phyloP scores from a whole-genome alignment of 805 yeast species.

The Torulaspora franciscae region DNA sequence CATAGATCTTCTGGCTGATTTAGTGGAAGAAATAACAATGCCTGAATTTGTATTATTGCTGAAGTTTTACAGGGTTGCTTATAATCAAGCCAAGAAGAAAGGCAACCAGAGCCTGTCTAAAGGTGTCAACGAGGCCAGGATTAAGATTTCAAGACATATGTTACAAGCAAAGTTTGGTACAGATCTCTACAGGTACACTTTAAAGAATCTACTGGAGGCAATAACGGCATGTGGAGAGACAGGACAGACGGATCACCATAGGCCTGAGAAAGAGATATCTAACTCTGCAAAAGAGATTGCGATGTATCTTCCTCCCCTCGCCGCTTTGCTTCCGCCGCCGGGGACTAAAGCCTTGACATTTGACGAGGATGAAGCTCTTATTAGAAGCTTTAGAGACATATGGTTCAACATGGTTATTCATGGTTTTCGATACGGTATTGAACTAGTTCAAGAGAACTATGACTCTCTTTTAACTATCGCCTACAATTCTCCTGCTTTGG shows the following conservation, averaged over 20 bases:
- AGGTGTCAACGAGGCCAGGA: slow-evolving; percentile 49
- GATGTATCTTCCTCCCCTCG: slow-evolving; percentile 64
- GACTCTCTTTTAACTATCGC: slow-evolving; percentile 65
- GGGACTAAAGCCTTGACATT: slow-evolving; percentile 41
- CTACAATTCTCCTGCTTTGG: slow-evolving; percentile 79
- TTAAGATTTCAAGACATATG: slow-evolving; percentile 38
- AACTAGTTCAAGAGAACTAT: slow-evolving; percentile 45
- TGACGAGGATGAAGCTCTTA: slow-evolving; percentile 42
- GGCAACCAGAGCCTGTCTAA: slow-evolving; percentile 38
- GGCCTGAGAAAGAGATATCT: slow-evolving; percentile 68
- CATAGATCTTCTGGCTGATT: slow-evolving; percentile 55
- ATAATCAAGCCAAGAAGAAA: slow-evolving; percentile 42
- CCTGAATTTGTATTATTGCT: slow-evolving; percentile 64
- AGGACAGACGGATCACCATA: slow-evolving; percentile 66
- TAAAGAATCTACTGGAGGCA: slow-evolving; percentile 60
- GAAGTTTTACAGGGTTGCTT: slow-evolving; percentile 50
- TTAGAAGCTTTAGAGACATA: slow-evolving; percentile 69
- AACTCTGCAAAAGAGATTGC: slow-evolving; percentile 67
- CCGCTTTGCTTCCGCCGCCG: slow-evolving; percentile 61
- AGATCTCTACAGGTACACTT: slow-evolving; percentile 50
- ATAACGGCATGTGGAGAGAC: slow-evolving; percentile 78
- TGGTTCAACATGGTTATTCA: slow-evolving; percentile 95
- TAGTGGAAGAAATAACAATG: slow-evolving; percentile 57
- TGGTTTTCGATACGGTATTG: slow-evolving; percentile 67
- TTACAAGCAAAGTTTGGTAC: slow-evolving; percentile 25